These are phyloP conservation scores for Craspedostauros australis DNA, from an alignment of 108 stramenopile species.

Conservation along the genomic window DNA sequence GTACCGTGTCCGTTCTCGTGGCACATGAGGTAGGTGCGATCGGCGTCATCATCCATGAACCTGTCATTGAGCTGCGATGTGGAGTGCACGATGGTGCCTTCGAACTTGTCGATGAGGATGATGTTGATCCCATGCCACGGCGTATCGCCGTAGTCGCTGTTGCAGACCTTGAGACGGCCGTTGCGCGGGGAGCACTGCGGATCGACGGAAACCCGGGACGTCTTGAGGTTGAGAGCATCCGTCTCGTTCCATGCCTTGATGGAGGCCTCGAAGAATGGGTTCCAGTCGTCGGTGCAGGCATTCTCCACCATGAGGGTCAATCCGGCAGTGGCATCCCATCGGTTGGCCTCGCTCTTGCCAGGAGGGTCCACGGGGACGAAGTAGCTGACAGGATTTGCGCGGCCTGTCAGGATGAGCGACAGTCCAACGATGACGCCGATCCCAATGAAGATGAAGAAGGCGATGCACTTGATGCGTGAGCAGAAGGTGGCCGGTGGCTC, in stretches of 20 bases:
- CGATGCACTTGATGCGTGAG: no score
- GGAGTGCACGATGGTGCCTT: no score
- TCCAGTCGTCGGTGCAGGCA: constrained; percentile 26
- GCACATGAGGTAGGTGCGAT: no score
- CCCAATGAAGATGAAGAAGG: no score
- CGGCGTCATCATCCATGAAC: no score
- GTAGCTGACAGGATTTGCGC: no score
- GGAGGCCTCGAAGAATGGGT: constrained; percentile 10
- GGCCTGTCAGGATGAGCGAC: no score
- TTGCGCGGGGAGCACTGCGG: constrained; percentile 28
- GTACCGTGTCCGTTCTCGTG: no score
- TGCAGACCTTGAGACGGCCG: constrained; percentile 42
- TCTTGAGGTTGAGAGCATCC: constrained; percentile 19
- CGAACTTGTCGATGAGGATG: constrained; percentile 14
- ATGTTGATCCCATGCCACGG: constrained; percentile 49
- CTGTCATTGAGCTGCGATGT: no score
- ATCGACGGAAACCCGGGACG: background rate
- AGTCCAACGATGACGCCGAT: no score
- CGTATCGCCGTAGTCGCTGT: constrained; percentile 47
- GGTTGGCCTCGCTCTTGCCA: background rate
- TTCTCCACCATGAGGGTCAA: constrained; percentile 17
- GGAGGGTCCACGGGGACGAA: no score
- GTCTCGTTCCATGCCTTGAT: constrained; percentile 29
- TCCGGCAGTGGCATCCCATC: constrained; percentile 21
- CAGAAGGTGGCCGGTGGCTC: no score